A percentile compares a stretch with the other conserved stretches of the same genome.
Conservation (phyloP, 116 monocot species). For the Zostera marina region DNA sequence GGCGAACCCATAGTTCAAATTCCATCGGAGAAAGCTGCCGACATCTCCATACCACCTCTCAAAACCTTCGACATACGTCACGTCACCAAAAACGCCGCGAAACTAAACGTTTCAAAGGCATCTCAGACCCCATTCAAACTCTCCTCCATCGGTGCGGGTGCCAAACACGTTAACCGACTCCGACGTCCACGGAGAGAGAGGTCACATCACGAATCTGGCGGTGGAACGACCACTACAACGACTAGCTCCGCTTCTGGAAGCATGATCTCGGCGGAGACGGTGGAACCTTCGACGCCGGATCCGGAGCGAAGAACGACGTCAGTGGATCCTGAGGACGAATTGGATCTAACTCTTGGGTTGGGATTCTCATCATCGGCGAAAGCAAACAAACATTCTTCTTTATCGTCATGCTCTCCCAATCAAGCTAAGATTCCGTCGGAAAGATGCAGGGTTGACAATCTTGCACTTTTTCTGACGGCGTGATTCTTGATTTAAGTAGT, state of each 20-base stretch:
- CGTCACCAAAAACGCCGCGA: slow-evolving; percentile 17
- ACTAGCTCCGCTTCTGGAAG: not conserved
- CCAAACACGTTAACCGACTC: not conserved
- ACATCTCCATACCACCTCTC: slow-evolving; percentile 12
- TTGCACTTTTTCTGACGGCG: no score
- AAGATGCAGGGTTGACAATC: no score
- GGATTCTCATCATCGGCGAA: not conserved
- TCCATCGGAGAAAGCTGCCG: slow-evolving; percentile 17
- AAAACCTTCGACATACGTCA: slow-evolving; percentile 53
- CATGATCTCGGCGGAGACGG: not conserved
- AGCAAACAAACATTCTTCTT: not conserved
- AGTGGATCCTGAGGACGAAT: not conserved
- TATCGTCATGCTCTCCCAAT: not conserved
- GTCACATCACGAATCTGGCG: not conserved
- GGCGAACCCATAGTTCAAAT: slow-evolving; percentile 35
- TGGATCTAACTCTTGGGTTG: slow-evolving; percentile 1
- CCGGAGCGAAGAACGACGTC: not conserved
- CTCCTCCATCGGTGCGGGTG: not conserved
- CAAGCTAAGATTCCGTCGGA: not conserved
- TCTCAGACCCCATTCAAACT: slow-evolving; percentile 6
- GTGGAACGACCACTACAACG: not conserved
- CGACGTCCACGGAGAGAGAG: not conserved
- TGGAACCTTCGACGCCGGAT: not conserved
- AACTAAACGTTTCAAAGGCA: not conserved
- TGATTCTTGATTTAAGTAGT: no score